Base-by-base conservation (phyloP, 2,329 filamentous ascomycete genomes). In the Colletotrichum tropicale region DNA sequence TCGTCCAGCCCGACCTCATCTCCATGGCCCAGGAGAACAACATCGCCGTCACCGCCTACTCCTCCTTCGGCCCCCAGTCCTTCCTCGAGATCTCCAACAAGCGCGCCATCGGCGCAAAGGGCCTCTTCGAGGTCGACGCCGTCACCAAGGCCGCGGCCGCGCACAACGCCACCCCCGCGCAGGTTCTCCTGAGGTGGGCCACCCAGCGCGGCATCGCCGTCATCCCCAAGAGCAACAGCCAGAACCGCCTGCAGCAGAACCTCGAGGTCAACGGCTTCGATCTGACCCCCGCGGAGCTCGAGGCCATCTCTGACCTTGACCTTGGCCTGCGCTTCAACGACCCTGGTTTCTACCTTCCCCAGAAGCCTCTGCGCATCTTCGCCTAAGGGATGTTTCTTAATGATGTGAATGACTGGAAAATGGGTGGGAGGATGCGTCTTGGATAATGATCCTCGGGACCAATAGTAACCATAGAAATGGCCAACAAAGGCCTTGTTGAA, bases 131-230 rank as follows among this genome's bases (percentile, higher is more conserved):
- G 76, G 75, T 81, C 21, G 76, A 79, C 28, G 80, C 83, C 15
- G 83, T 94, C 80, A 89, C 87, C 81, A 80, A 79, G 55, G 85
- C 91, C 75, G 89, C 92, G 10, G 83, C 86, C 65, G 91, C 90
- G 83, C 84, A 91, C 70, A 81, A 81, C 77, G 91, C 90, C 84
- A 91, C 91, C 0, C 88, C 92, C 5, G 91, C 92, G 4, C 93
- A 94, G 87, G 87, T 94, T 2, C 86, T 94, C 71, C 86, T 94
- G 64, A 87, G 92, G 32, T 94, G 93, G 93, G 89, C 91, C 3
- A 93, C 93, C 1, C 92, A 93, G 85, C 86, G 91, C 30, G 86
- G 86, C n/a, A 84, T 93, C 73, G 90, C 90, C 30, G 91, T 93
- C 71, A 93, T 93, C 70, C 91, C 92, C 76, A 94, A 93, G 87